Evolutionary conservation across 164 flowering plant species (phyloP).

Genomic region (Chimonanthus salicifolius): DNA sequence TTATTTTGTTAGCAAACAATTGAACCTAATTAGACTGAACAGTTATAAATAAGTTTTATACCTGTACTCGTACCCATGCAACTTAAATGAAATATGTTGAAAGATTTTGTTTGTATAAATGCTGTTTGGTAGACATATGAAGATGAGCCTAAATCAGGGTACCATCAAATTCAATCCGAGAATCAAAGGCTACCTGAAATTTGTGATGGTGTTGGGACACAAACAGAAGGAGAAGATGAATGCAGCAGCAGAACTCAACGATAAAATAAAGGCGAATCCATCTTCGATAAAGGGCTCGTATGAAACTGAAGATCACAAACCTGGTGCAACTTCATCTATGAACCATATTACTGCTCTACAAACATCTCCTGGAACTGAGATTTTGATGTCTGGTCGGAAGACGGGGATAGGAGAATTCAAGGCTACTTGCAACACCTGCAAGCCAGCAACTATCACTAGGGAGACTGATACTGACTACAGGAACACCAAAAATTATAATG

Average conservation of each 20-base stretch:
- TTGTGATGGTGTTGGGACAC: conserved; percentile 47
- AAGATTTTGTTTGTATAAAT: not conserved
- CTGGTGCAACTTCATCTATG: conserved; percentile 31
- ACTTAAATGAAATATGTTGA: not conserved
- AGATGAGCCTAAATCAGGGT: conserved; percentile 61
- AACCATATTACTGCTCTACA: conserved; percentile 39
- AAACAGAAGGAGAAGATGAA: conserved; percentile 23
- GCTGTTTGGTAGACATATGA: conserved; percentile 64
- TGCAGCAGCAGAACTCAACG: conserved; percentile 19
- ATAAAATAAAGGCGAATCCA: conserved; percentile 26
- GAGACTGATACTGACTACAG: conserved; percentile 28
- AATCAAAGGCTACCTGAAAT: conserved; percentile 32
- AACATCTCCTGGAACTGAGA: conserved; percentile 41
- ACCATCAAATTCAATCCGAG: conserved; percentile 32
- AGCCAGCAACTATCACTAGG: conserved; percentile 44
- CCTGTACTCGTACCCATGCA: no score
- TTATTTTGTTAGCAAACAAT: no score
- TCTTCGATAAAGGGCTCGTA: conserved; percentile 36
- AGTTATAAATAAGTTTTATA: not conserved
- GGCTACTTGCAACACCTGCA: conserved; percentile 62
- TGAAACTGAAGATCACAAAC: conserved; percentile 43
- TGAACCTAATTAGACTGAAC: not conserved
- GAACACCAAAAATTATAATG: conserved; percentile 31
- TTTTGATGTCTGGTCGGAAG: conserved; percentile 45
- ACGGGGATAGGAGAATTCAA: conserved; percentile 52